Base-by-base conservation (phyloP, 371 early-diverging fungal species). In the Mortierella sp. region DNA sequence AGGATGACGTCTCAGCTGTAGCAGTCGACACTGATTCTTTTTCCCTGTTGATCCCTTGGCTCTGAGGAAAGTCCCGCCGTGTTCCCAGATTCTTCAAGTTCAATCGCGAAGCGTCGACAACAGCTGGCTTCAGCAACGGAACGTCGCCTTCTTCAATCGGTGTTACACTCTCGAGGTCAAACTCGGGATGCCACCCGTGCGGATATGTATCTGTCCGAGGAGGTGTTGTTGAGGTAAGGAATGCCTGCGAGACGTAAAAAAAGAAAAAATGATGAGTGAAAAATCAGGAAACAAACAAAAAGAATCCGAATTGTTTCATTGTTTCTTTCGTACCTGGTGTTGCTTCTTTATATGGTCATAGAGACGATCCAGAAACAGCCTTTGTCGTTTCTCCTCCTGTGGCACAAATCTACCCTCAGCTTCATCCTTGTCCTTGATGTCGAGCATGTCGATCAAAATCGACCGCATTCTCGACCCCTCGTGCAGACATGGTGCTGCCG, bases 101-200 rank as follows among this genome's bases (percentile, higher is more conserved):
- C 32, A 72, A 44, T n/a, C 57, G 42, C 30, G 54, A 62, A 9
- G 52, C 44, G 47, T 72, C 64, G 23, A 75, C 50, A 2, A 64
- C 56, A 5, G 50, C 17, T 24, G 75, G 64, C 21, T 68, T 62
- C 26, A 63, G 41, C 23, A 59, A 21, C 24, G 75, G 75, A 1
- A 75, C n/a, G 12, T 66, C 59, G 17, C 60, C 41, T 46, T 64
- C 69, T 15, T 59, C 64, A 39, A 75, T 50, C 27, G 48, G 26
- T 17, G 64, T 19, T 14, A 75, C 75, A 19, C 52, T 68, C 57
- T 75, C 75, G 28, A 75, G 28, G 48, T 75, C 64, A 68, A 75
- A 75, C 17, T 68, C 68, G 5, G 64, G 56, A 42, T 75, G 75
- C 75, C 75, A 75, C 34, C 27, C 32, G 28, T 55, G 59, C 17